Conservation (phyloP, 306 rosid species). For the Prunus padus region DNA sequence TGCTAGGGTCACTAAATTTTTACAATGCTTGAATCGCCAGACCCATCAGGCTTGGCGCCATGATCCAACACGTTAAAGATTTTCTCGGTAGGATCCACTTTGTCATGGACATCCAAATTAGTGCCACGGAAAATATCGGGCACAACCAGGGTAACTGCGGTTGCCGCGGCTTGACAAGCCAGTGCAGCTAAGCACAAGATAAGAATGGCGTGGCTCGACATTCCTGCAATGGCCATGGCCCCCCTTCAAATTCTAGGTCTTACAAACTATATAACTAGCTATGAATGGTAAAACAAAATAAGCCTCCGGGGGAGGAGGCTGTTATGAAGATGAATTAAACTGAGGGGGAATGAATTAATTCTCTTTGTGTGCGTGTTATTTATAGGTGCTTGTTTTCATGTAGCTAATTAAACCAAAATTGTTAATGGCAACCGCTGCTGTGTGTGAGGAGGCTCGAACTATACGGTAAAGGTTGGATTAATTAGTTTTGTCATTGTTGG, state of each 20-base stretch:
- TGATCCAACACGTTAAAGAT: slow-evolving; percentile 38
- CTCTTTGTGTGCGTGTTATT: neutral
- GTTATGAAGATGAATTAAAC: neutral
- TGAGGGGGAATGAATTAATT: neutral
- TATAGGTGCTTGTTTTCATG: neutral
- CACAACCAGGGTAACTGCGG: neutral
- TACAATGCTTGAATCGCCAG: slow-evolving; percentile 27
- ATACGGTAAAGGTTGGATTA: neutral
- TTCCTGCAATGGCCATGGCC: slow-evolving; percentile 47
- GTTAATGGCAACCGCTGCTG: neutral
- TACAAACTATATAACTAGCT: neutral
- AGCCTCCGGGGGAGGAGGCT: neutral
- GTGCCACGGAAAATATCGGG: slow-evolving; percentile 28
- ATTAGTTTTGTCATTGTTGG: neutral
- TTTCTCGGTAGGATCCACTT: slow-evolving; percentile 19
- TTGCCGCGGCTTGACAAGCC: slow-evolving; percentile 3
- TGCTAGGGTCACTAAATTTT: neutral
- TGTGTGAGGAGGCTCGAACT: neutral
- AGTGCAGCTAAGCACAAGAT: slow-evolving; percentile 17
- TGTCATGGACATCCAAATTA: slow-evolving; percentile 19
- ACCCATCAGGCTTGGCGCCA: slow-evolving; percentile 59
- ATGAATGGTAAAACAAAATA: neutral
- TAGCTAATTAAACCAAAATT: neutral
- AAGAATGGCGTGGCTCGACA: slow-evolving; percentile 23
- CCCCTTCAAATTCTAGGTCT: neutral